Base-by-base conservation (phyloP, 345 rosid species). In the Toxicodendron radicans region DNA sequence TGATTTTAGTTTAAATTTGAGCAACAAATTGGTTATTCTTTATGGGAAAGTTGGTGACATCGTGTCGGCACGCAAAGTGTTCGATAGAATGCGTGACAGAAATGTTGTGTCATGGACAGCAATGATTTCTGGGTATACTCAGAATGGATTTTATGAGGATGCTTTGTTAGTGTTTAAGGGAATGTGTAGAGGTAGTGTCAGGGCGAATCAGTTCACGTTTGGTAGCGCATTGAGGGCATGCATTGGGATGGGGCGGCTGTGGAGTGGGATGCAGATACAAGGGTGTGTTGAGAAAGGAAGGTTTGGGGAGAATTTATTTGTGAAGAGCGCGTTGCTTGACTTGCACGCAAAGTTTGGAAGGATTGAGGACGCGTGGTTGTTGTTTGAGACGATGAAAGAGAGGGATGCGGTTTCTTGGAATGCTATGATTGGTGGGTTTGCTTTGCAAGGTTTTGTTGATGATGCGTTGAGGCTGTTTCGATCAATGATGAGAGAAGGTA, bases 41-140 rank as follows among this genome's bases (percentile, higher is more conserved):
- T 87, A 89, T 14, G 13, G 54, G 18, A 82, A 80, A 71, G 71
- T 83, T 16, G 75, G 73, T 53, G 77, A 85, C 59, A 2, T 85
- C 27, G 48, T 64, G 10, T 11, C 75, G 12, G 94, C 94, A 0
- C 84, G 69, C 56, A 86, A 84, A 0, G 71, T 89, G 87, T 92
- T 92, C 58, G 92, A 79, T 68, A 74, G 77, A 87, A 87, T 92
- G 85, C 72, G 83, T n/a, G 68, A 83, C 0, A 86, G 87, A 70
- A 81, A 81, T 80, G 84, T 89, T 41, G 86, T 84, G 58, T 80
- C 97, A 23, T 92, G 93, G 97, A 90, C 90, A 1, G 89, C 82
- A 48, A 84, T 90, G 87, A 79, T 92, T 74, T 80, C 87, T 4
- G 89, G 90, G 14, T 89, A 72, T 68, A 72, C 83, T 35, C 82